These are phyloP conservation scores for Coemansia sp. DNA, from an alignment of 192 early-diverging fungal species.

Conservation along the genomic window DNA sequence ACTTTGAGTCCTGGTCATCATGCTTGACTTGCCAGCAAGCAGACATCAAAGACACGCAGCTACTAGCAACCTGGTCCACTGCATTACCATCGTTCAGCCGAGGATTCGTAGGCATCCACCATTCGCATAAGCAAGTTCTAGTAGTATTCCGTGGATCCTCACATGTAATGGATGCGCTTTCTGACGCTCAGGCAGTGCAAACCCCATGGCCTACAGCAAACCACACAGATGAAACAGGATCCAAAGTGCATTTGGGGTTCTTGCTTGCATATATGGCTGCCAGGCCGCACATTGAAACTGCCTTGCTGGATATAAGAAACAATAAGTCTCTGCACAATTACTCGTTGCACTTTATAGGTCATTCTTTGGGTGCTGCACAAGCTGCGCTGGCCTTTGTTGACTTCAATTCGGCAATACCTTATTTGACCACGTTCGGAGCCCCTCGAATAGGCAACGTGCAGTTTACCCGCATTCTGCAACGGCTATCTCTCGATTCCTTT, in stretches of 20 bases:
- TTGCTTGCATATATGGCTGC: constrained; percentile 32
- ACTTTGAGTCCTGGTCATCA: constrained; percentile 30
- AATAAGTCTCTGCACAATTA: constrained; percentile 2
- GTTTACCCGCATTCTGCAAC: constrained; percentile 13
- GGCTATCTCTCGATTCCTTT: no score
- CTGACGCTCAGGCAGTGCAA: constrained; percentile 21
- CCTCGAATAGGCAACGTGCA: constrained; percentile 33
- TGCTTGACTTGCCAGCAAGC: constrained; percentile 10
- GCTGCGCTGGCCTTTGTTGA: constrained; percentile 30
- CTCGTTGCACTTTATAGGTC: constrained; percentile 29
- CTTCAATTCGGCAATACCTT: background rate
- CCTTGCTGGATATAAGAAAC: background rate
- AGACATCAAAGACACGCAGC: constrained; percentile 10
- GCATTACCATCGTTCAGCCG: constrained; percentile 28
- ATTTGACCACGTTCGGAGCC: constrained; percentile 31
- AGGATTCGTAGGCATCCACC: constrained; percentile 31
- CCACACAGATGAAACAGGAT: background rate
- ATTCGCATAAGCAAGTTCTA: background rate
- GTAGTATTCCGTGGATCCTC: constrained; percentile 41
- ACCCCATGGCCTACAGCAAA: constrained; percentile 10
- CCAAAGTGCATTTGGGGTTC: constrained; percentile 35
- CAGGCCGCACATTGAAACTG: background rate
- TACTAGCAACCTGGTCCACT: constrained; percentile 26
- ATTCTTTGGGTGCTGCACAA: constrained; percentile 44
- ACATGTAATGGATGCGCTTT: constrained; percentile 31